A percentile compares a stretch with the other conserved stretches of the same genome.
Evolutionary conservation across 1,139 yeast species (phyloP).

Genomic region (Saccharomyces hybrid): DNA sequence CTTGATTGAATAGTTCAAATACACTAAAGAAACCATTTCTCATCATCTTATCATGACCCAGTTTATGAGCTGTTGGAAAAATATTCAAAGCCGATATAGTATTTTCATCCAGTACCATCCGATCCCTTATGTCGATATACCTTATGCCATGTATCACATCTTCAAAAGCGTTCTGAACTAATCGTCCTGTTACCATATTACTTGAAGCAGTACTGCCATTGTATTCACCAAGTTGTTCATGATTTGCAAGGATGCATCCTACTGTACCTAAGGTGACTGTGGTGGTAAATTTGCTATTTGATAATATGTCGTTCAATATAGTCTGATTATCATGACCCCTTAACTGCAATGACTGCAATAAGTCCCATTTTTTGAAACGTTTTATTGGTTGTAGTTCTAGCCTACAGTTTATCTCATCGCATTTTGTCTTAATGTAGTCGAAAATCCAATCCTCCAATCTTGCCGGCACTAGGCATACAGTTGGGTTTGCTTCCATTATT

Average conservation of each 20-base stretch:
- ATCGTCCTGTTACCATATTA: not conserved
- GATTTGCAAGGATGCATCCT: conserved; percentile 8
- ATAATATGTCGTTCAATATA: conserved; percentile 7
- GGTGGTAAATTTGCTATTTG: not conserved
- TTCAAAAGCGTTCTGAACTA: not conserved
- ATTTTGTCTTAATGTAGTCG: conserved; percentile 5
- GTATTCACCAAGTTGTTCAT: conserved; percentile 1
- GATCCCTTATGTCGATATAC: conserved; percentile 10
- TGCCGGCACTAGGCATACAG: conserved; percentile 15
- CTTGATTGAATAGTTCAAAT: conserved; percentile 25
- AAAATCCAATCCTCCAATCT: conserved; percentile 11
- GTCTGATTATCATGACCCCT: conserved; percentile 2
- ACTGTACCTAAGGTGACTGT: conserved; percentile 8
- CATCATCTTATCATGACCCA: conserved; percentile 12
- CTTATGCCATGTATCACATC: not conserved
- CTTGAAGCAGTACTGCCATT: not conserved
- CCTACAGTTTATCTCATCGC: conserved; percentile 6
- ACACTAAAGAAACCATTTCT: conserved; percentile 18
- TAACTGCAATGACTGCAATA: conserved; percentile 1
- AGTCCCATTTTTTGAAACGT: conserved; percentile 6
- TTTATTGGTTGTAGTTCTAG: conserved; percentile 10
- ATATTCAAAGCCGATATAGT: conserved; percentile 32
- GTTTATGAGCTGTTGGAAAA: conserved; percentile 16
- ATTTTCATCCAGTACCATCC: conserved; percentile 34
- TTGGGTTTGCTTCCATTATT: conserved; percentile 11